Evolutionary conservation across 139 green algal genomes (phyloP), one percentile per base, ranked within the genome.

Genomic region (Coelastrella sp.): DNA sequence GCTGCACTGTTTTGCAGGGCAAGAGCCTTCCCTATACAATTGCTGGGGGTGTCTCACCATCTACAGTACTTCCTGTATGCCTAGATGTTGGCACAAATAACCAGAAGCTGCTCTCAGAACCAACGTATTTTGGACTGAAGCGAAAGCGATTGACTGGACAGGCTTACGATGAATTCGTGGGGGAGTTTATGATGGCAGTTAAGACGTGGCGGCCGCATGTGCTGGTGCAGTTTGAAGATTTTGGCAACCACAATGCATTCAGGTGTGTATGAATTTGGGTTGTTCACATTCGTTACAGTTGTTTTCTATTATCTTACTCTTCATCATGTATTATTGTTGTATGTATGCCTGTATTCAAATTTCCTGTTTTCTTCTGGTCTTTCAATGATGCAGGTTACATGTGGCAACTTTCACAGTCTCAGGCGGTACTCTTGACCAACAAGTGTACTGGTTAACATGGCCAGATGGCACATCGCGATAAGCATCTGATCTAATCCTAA

Each of bases 51-150:
- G 23, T 87, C 10, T 71, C 75, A 94, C 87, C 95, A 94, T 6
- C 20, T 22, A 11, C 86, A 92, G 86, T 95, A 93, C 95, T 99
- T 86, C 98, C 98, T 3, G 86, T 99, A 0, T 94, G 86, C 57
- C 87, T 99, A 14, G 98, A 99, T 89, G 96, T 98, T 13, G 85
- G 85, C 58, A 89, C 97, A 74, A 97, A 98, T 93, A 98, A 98
- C 92, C 54, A 94, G 77, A 47, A 73, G 2, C 91, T 98, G 47
- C 91, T 97, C n/a, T 82, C 94, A 3, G 96, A 98, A 89, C 94
- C 96, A 0, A 73, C 90, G 0, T 99, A 99, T 88, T 78, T 90
- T 8, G 83, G 66, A 3, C 14, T 57, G 7, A 65, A 47, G 19
- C 96, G 4, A 2, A 93, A 10, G 76, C 76, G 3, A 88, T 87